Percentiles rank a stretch among this genome's conserved stretches.
These are phyloP conservation scores for Tricholoma bakamatsutake DNA, from an alignment of 768 basidiomycete species.

Conservation along the genomic window DNA sequence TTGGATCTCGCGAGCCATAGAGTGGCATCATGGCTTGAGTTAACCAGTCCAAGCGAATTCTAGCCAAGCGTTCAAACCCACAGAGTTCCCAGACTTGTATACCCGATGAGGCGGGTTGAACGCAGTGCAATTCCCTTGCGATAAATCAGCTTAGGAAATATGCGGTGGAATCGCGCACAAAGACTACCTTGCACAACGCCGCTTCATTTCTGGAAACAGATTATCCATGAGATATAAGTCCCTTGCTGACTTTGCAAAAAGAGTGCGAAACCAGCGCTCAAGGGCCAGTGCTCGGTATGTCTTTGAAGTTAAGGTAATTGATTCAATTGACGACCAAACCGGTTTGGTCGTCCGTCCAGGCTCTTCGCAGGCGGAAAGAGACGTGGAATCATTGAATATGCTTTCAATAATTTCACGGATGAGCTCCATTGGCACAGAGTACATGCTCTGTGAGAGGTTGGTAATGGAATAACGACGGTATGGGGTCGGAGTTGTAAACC, in stretches of 20 bases:
- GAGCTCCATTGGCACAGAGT: slow-evolving; percentile 27
- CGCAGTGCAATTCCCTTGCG: slow-evolving; percentile 26
- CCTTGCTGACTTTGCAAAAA: slow-evolving; percentile 18
- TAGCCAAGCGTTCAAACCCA: slow-evolving; percentile 14
- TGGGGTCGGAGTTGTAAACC: too few relatives aligned
- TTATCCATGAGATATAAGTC: slow-evolving; percentile 19
- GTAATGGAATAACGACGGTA: too few relatives aligned
- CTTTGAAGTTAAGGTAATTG: slow-evolving; percentile 25
- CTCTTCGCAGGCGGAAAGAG: slow-evolving; percentile 4
- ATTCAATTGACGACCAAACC: slow-evolving; percentile 20
- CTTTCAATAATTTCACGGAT: slow-evolving; percentile 25
- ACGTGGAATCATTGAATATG: slow-evolving; percentile 11
- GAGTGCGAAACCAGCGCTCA: slow-evolving; percentile 26
- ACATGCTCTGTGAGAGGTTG: slow-evolving; percentile 2
- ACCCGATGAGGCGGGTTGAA: slow-evolving; percentile 14
- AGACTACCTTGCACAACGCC: slow-evolving; percentile 20
- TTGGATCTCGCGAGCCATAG: slow-evolving; percentile 11
- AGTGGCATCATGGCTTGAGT: slow-evolving; percentile 9
- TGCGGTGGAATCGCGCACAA: not conserved
- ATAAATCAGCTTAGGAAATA: not conserved
- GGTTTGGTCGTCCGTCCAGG: slow-evolving; percentile 19
- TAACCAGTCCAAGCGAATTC: slow-evolving; percentile 27
- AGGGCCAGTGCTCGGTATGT: slow-evolving; percentile 23
- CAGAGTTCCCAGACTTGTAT: slow-evolving; percentile 21
- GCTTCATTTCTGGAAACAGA: slow-evolving; percentile 20